Base-by-base conservation (phyloP, 2,329 filamentous ascomycete species). In the Stachybotrys chartarum region DNA sequence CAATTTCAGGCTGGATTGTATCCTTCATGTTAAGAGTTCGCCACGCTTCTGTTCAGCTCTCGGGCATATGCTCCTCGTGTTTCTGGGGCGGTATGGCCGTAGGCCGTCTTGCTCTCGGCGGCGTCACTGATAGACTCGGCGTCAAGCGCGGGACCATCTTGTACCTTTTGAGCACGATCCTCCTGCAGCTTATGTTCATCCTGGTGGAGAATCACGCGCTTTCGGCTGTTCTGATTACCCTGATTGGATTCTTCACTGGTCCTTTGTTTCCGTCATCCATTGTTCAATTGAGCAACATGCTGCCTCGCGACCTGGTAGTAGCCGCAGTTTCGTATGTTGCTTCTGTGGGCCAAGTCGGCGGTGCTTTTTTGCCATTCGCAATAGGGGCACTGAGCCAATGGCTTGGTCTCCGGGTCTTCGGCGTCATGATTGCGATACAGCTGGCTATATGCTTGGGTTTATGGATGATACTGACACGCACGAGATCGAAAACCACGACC, bases 1-100 rank as follows among this genome's bases (percentile, higher is more conserved):
- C 71, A 0, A 73, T 77, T 0, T 75, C 72, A 3, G 74, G 74
- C 35, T 78, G 75, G 75, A 67, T 78, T 10, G 70, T 76, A 1
- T 70, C 73, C 1, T 78, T 74, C 63, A 77, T 77, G 72, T 63
- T 65, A 5, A 69, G 74, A 2, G 64, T 68, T 14, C 73, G 74
- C 5, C 63, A 71, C 46, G 64, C 69, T 0, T 66, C 71, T 5
- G 62, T 67, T 0, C 70, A 71, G 12, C 58, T 72, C 0, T 69
- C 75, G 6, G 71, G 70, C 8, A 61, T 76, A 0, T 70, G 72
- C 10, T 75, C 73, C 0, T 75, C 75, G 1, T 69, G 69, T 0
- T 78, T 75, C 60, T 77, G 75, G 70, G 63, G 68, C 17, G 75
- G 75, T 16, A 76, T 76, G 71, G 71, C 72, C 0, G 54, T 68